Base-by-base conservation (phyloP, 2,329 filamentous ascomycete genomes). In the Aureobasidium sp. region DNA sequence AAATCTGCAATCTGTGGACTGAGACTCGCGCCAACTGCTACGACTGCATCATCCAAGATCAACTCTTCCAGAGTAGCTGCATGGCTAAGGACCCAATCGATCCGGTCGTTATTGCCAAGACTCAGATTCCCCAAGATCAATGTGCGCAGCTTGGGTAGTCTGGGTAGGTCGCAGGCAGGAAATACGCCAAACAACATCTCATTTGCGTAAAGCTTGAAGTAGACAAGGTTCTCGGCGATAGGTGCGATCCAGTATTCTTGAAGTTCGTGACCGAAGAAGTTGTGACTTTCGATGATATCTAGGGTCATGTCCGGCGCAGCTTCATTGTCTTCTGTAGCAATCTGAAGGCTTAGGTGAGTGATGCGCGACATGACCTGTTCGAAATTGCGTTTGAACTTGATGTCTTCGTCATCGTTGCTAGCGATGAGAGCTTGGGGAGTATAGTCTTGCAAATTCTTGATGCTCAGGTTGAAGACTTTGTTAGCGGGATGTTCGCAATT, bases 21-120 rank as follows among this genome's bases (percentile, higher is more conserved):
- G 2, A 55, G 16, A 8, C 4, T 29, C n/a, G 40, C 40, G 7
- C 36, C 54, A 11, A 58, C 13, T 3, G 7, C 40, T 23, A 58
- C n/a, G 1, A 33, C 72, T 56, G 82, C 85, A 60, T 81, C 73
- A 45, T 84, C 81, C 0, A 85, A 72, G 15, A 80, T 77, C 1
- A 86, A 68, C 40, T 80, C 75, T 10, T 77, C 68, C 0, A 86
- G 72, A 0, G 80, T 81, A 0, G 65, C 18, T 10, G 70, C 75
- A 4, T 85, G 73, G 0, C 75, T 77, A 0, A 80, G 65, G 6
- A 86, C 78, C 82, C 83, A 85, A 13, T 82, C 79, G 0, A 84
- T 69, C 59, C 85, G 83, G 74, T 78, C 80, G 23, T 84, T 77
- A 43, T 84, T 76, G 4, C 76, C 74, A 51, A 86, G 82, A 4